A percentile compares a stretch with the other conserved stretches of the same genome.
These are phyloP conservation scores for Cercophora newfieldiana DNA, from an alignment of 495 filamentous ascomycete species.

Conservation along the genomic window DNA sequence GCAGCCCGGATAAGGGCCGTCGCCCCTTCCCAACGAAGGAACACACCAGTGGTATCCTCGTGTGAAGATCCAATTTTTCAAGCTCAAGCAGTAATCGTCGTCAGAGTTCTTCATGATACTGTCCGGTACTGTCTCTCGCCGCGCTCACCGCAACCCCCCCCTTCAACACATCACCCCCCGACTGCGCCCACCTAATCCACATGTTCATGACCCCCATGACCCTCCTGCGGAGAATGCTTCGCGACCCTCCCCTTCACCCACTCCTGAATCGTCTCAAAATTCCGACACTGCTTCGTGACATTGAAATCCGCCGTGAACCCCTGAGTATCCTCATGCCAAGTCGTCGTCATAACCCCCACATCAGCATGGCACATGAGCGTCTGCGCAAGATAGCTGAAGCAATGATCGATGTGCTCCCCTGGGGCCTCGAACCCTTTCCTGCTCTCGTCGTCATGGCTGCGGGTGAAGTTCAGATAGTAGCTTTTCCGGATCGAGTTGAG, in stretches of 20 bases:
- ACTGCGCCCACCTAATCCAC: no score
- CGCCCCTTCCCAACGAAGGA: no score
- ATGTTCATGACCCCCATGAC: background rate
- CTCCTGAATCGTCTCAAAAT: background rate
- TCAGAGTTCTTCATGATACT: no score
- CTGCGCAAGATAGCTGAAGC: slow-evolving; percentile 3
- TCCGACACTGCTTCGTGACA: background rate
- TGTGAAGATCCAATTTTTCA: no score
- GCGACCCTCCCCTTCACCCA: slow-evolving; percentile 2
- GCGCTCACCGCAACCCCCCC: no score
- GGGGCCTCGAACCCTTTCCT: background rate
- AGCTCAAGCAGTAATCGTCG: no score
- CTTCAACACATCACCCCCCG: no score
- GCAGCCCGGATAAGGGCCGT: no score
- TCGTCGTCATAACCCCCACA: background rate
- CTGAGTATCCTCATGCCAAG: background rate
- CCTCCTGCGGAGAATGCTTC: background rate
- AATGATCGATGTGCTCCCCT: background rate
- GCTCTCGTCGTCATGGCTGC: background rate
- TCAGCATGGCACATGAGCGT: background rate
- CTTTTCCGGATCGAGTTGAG: background rate
- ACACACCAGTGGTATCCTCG: no score
- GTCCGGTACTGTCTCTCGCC: no score
- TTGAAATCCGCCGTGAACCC: background rate
- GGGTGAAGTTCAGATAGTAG: background rate